Base-by-base conservation (phyloP, 805 yeast genomes). In the Sugiyamaella valdiviana region DNA sequence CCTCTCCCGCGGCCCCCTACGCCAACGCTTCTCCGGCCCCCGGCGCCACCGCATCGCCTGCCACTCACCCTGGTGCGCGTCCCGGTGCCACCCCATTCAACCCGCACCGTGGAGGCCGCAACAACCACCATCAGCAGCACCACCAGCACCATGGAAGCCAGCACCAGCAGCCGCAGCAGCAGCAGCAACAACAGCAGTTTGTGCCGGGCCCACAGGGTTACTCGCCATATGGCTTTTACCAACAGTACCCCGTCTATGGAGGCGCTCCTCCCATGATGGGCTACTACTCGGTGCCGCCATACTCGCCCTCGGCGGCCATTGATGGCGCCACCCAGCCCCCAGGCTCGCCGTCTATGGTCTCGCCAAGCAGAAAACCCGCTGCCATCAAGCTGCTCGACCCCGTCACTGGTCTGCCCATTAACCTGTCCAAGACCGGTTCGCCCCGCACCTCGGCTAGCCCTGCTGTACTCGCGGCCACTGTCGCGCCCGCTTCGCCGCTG, bases 361-460 rank as follows among this genome's bases (percentile, higher is more conserved):
- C 40, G 2, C 36, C 49, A 9, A 36, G 16, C 10, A 10, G 21
- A 10, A 14, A 36, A 7, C 58, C 51, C 36, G 49, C 59, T 20
- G 56, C 60, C n/a, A 55, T 58, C 45, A 57, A 55, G 52, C 51
- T 58, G 41, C 44, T 53, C 26, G 62, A 58, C 44, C 62, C 62
- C 15, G 50, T 48, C 22, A 57, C 62, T 20, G 54, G 54, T 39
- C 51, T 55, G 48, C 62, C 61, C 19, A 57, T 58, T 20, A 55
- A 57, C 22, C 42, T 57, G 47, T 35, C 48, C 12, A 15, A 23
- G 15, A 29, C 50, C 21, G 40, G 32, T 15, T n/a, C 32, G 3
- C n/a, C 45, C 19, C n/a, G 36, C 6, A n/a, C 53, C 19, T 12
- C 36, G 21, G 29, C 44, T 35, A 12, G 37, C 19, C 21, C 48